Conservation (phyloP, 441 rosid species). For the Populus trichocarpa region DNA sequence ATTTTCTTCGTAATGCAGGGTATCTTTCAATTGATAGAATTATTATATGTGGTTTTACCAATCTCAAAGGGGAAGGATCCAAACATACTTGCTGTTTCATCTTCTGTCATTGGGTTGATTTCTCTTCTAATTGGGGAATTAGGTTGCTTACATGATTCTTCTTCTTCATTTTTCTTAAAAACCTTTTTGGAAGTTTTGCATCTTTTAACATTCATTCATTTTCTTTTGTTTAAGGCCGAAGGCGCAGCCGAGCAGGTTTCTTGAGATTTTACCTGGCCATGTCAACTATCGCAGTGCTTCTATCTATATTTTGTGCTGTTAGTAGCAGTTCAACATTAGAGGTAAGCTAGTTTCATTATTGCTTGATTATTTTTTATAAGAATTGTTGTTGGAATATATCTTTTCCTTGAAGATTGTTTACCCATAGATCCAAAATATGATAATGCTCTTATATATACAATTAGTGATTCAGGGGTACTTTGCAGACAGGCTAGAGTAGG, state of each 20-base stretch:
- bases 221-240: constrained; percentile 45
- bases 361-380: background rate
- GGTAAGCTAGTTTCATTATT: constrained; percentile 31
- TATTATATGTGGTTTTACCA: constrained; percentile 31
- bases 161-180: background rate
- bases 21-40: constrained; percentile 38
- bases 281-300: constrained; percentile 39
- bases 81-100: constrained; percentile 36
- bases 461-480: background rate
- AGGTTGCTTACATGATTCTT: constrained; percentile 38
- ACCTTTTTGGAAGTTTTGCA: background rate
- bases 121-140: constrained; percentile 61
- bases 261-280: constrained; percentile 47
- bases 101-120: constrained; percentile 40
- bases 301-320: constrained; percentile 36
- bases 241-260: constrained; percentile 43
- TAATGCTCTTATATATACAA: background rate
- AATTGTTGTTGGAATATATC: background rate
- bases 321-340: constrained; percentile 36
- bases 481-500: background rate
- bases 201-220: constrained; percentile 11
- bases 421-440: background rate
- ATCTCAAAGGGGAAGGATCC: constrained; percentile 25
- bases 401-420: background rate
- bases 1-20: constrained; percentile 35